phyloP scores from a whole-genome alignment of 1,284 basidiomycete genomes.

The Sanguinoderma infundibulare region DNA sequence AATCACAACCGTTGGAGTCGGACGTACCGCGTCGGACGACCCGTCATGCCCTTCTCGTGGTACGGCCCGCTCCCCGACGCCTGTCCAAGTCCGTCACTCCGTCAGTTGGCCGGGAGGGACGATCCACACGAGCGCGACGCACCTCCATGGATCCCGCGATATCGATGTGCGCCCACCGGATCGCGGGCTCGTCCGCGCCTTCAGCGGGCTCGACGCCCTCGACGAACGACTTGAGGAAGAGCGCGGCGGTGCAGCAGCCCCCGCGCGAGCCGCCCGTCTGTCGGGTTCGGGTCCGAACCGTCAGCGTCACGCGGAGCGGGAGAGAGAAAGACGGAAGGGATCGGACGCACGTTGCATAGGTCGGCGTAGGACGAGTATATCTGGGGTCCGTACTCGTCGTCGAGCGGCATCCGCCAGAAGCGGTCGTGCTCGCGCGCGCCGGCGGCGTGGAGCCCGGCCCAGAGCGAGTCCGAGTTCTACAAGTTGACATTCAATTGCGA shows the following conservation, averaged over 20 bases:
- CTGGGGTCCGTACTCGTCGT: constrained; percentile 79
- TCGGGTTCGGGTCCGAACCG: neutral
- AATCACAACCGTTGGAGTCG: neutral
- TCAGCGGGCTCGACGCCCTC: constrained; percentile 68
- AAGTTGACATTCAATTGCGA: neutral
- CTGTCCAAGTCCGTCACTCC: constrained; percentile 36
- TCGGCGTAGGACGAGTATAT: constrained; percentile 84
- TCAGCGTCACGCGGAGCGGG: constrained; percentile 9
- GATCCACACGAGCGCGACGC: neutral
- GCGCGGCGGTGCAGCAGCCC: constrained; percentile 82
- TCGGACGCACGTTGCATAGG: constrained; percentile 70
- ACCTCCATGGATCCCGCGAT: constrained; percentile 86
- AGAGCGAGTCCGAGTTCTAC: constrained; percentile 77
- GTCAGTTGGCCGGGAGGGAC: neutral
- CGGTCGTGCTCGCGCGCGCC: constrained; percentile 79
- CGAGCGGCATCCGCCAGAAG: constrained; percentile 86
- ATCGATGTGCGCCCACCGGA: constrained; percentile 85
- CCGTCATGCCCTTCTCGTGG: constrained; percentile 80
- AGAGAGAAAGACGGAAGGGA: neutral
- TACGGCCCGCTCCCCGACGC: constrained; percentile 63
- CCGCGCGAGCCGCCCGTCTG: constrained; percentile 76
- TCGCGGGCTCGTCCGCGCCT: constrained; percentile 48
- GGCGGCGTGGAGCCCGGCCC: constrained; percentile 73
- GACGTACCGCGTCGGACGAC: constrained; percentile 73
- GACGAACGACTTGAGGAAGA: constrained; percentile 86